These are phyloP conservation scores for Endothia cerciana DNA, from an alignment of 2,329 filamentous ascomycete species.

Conservation along the genomic window DNA sequence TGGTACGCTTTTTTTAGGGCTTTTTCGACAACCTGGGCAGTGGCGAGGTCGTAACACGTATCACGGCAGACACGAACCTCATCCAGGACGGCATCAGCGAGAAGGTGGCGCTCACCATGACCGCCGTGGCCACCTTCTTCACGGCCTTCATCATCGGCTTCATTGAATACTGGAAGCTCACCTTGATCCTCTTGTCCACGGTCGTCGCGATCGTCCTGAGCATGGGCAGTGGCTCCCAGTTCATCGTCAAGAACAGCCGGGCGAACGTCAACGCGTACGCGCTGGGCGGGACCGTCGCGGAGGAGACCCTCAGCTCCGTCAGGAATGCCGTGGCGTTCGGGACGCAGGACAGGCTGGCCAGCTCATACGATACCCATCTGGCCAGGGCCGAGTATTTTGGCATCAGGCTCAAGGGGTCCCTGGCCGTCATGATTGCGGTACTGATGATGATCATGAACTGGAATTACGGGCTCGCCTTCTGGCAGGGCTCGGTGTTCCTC, in stretches of 20 bases:
- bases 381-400: constrained; percentile 74
- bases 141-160: constrained; percentile 91
- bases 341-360: constrained; percentile 88
- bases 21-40: constrained; percentile 93
- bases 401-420: constrained; percentile 71
- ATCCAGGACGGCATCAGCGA: constrained; percentile 89
- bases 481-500: constrained; percentile 80
- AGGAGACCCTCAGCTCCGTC: constrained; percentile 93
- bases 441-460: constrained; percentile 86
- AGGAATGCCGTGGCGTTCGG: constrained; percentile 92
- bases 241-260: constrained; percentile 83
- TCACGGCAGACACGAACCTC: constrained; percentile 91
- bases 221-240: constrained; percentile 74
- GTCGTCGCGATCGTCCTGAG: constrained; percentile 78
- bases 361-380: constrained; percentile 80
- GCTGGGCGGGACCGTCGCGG: constrained; percentile 82
- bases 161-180: constrained; percentile 89
- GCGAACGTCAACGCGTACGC: constrained; percentile 79
- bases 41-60: constrained; percentile 91
- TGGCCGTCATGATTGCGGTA: constrained; percentile 78
- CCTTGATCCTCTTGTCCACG: constrained; percentile 81
- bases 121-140: constrained; percentile 79
- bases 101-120: constrained; percentile 79
- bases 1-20: constrained; percentile 45
- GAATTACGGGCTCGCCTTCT: constrained; percentile 87